A percentile compares a stretch with the other conserved stretches of the same genome.
These are phyloP conservation scores for Hemileccinum rubropunctum DNA, from an alignment of 768 basidiomycete genomes.

Conservation along the genomic window DNA sequence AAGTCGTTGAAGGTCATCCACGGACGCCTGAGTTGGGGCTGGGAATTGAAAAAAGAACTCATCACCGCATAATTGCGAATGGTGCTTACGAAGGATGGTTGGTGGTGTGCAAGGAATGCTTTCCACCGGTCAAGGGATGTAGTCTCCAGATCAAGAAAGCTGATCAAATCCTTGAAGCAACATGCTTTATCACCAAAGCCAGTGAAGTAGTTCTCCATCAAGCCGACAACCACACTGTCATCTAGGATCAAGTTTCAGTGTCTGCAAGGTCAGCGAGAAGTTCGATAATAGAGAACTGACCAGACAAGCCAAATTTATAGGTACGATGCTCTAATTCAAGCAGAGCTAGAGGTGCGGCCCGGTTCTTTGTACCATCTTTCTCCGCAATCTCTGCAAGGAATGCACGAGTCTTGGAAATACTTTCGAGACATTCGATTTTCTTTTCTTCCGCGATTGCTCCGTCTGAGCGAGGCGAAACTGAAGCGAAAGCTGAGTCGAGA, in stretches of 20 bases:
- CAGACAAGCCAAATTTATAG: conserved; percentile 43
- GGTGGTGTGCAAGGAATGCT: conserved; percentile 47
- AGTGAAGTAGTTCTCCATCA: conserved; percentile 68
- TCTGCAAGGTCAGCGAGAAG: not conserved
- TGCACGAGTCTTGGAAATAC: conserved; percentile 42
- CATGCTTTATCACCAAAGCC: conserved; percentile 78
- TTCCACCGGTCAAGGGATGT: conserved; percentile 51
- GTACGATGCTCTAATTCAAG: conserved; percentile 73
- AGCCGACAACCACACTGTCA: conserved; percentile 37
- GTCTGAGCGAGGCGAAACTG: conserved; percentile 27
- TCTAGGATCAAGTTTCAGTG: conserved; percentile 36
- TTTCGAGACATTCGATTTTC: conserved; percentile 37
- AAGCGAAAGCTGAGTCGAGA: conserved; percentile 62
- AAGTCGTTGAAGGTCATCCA: conserved; percentile 55
- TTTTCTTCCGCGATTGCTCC: conserved; percentile 32
- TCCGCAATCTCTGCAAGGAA: conserved; percentile 58
- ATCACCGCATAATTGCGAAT: conserved; percentile 6
- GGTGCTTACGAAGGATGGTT: conserved; percentile 47
- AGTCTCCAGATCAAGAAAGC: conserved; percentile 54
- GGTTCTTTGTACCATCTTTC: conserved; percentile 67
- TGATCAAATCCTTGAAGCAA: conserved; percentile 82
- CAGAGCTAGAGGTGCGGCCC: conserved; percentile 70
- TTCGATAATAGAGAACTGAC: conserved; percentile 23
- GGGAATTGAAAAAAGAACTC: conserved; percentile 16
- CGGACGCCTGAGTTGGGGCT: conserved; percentile 40